Base-by-base conservation (phyloP, 805 yeast species). In the Saccharomyces jurei region DNA sequence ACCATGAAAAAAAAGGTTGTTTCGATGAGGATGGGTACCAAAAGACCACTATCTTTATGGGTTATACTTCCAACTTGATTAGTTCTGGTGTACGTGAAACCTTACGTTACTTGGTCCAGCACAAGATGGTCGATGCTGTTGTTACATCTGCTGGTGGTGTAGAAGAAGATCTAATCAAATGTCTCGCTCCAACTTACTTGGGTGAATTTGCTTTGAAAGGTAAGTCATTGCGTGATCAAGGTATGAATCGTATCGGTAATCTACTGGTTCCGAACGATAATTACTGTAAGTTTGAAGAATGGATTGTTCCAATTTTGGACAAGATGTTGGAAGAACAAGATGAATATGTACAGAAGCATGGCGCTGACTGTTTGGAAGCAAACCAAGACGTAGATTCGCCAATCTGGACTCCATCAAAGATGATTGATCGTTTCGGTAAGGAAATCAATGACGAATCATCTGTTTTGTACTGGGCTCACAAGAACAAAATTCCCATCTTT, bases 61-160 rank as follows among this genome's bases (percentile, higher is more conserved):
- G 99, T 41, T 94, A 86, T 74, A 94, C 99, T 48, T 92, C 98
- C 9, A 94, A 94, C 72, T 80, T 94, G 75, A 94, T 94, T 64
- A 87, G 96, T 46, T 87, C 96, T 4, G 99, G 99, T 48, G 74
- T 91, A 56, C 82, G 99, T 72, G 96, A 91, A 64, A 89, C 97
- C 30, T 74, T 94, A 61, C 80, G 94, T 67, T 92, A 77, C 69
- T 78, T 94, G 63, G 98, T 90, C 31, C 96, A 95, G 71, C 84
- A 95, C 74, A 92, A 90, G 71, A 87, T 87, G 81, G 96, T 94
- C 48, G 86, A 90, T 63, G 98, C 96, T 17, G 82, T 94, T 64
- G 99, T 94, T 50, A 86, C 98, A n/a, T 81, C 92, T 58, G 99
- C 97, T 25, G 99, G 99, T 61, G 99, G 99, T 61, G 84, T 94